Evolutionary conservation across 2,329 filamentous ascomycete genomes (phyloP).

Genomic region (Diplodia seriata): DNA sequence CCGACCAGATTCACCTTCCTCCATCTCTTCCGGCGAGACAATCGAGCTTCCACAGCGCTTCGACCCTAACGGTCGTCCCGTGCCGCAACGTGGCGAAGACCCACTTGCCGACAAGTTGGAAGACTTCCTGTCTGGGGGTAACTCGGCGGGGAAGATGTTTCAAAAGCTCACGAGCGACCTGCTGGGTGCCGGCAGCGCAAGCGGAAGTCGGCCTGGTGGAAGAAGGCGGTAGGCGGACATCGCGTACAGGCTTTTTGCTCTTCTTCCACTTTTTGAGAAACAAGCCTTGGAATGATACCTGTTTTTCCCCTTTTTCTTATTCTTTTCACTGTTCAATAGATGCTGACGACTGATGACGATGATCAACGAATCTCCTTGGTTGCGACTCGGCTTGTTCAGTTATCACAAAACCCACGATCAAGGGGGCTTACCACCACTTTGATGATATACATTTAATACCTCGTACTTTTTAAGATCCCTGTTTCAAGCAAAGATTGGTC

Average conservation of each 20-base stretch:
- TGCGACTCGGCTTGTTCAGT: neutral
- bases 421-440: neutral
- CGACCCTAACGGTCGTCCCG: constrained; percentile 42
- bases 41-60: constrained; percentile 48
- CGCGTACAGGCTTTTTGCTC: constrained; percentile 3
- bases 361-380: constrained; percentile 19
- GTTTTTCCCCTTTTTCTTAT: neutral
- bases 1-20: constrained; percentile 33
- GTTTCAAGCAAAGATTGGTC: neutral
- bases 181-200: constrained; percentile 8
- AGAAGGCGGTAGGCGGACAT: constrained; percentile 14
- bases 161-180: constrained; percentile 32
- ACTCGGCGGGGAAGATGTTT: constrained; percentile 31
- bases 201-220: constrained; percentile 5
- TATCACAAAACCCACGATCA: neutral
- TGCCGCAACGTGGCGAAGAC: constrained; percentile 40
- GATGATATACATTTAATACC: constrained; percentile 20
- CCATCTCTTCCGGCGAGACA: constrained; percentile 43
- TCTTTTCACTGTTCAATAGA: constrained; percentile 4
- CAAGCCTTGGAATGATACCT: constrained; percentile 21
- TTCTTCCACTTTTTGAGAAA: neutral
- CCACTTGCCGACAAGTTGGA: constrained; percentile 46
- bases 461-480: neutral
- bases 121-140: constrained; percentile 39
- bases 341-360: constrained; percentile 14